Conservation (phyloP, 2,329 filamentous ascomycete genomes). For the Talaromyces islandicus region DNA sequence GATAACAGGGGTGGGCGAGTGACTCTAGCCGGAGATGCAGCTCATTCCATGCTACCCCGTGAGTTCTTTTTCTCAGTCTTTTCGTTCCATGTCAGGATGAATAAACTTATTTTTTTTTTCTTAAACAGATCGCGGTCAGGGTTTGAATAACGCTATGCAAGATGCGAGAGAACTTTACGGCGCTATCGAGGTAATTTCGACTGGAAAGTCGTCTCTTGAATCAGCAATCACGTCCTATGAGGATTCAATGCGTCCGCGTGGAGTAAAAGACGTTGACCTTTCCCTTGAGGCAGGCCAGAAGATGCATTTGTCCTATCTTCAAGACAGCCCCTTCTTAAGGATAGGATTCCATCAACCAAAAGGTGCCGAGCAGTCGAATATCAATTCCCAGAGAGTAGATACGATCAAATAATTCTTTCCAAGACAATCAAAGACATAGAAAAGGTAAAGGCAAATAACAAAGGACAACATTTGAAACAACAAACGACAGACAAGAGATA, state of each 20-base stretch:
- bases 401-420: background rate
- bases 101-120: background rate
- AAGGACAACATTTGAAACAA: too few species aligned
- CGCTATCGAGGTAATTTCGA: background rate
- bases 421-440: background rate
- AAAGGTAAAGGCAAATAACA: too few species aligned
- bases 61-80: background rate
- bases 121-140: slow-evolving; percentile 4
- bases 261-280: slow-evolving; percentile 4
- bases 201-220: background rate
- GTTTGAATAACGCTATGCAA: slow-evolving; percentile 7
- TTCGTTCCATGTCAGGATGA: background rate
- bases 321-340: slow-evolving; percentile 4
- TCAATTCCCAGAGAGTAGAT: background rate
- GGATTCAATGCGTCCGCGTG: slow-evolving; percentile 1
- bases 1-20: slow-evolving; percentile 1
- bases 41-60: slow-evolving; percentile 9
- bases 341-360: slow-evolving; percentile 3
- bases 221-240: slow-evolving; percentile 1
- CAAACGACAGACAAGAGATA: too few species aligned
- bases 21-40: slow-evolving; percentile 5
- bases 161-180: slow-evolving; percentile 1
- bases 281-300: slow-evolving; percentile 1
- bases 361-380: background rate
- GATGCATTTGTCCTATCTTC: background rate